These are phyloP conservation scores for Sphagnum magellanicum DNA, from an alignment of 228 moss, liverwort and hornwort species.

Conservation along the genomic window DNA sequence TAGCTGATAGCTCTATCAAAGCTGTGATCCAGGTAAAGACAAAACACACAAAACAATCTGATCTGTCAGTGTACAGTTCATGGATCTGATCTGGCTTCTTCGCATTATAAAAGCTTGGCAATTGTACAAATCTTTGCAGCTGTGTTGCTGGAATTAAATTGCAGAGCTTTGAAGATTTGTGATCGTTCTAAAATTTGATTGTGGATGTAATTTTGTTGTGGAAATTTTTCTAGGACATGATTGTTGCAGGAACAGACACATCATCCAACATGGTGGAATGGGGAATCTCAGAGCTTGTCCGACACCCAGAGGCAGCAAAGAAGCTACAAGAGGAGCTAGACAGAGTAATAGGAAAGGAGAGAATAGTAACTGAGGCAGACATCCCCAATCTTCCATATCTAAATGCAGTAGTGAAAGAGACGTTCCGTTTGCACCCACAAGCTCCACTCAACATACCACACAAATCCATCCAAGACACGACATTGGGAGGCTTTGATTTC, in stretches of 20 bases:
- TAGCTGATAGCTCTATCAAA: too few relatives aligned
- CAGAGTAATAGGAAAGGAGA: not conserved
- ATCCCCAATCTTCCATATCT: not conserved
- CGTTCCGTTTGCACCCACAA: slow-evolving; percentile 1
- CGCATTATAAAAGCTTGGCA: too few relatives aligned
- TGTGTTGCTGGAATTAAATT: too few relatives aligned
- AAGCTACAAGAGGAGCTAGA: not conserved
- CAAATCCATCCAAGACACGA: not conserved
- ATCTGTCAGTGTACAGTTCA: too few relatives aligned
- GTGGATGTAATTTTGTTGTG: too few relatives aligned
- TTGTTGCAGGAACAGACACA: slow-evolving; percentile 1
- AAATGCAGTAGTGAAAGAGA: not conserved
- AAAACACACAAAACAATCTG: too few relatives aligned
- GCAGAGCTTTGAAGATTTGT: not conserved
- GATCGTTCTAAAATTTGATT: not conserved
- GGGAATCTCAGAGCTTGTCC: slow-evolving; percentile 1
- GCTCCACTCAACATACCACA: not conserved
- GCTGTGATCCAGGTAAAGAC: too few relatives aligned
- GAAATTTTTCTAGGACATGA: not conserved
- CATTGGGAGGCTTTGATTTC: not conserved
- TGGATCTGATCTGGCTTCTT: too few relatives aligned
- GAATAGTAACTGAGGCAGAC: not conserved
- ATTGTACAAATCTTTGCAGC: too few relatives aligned
- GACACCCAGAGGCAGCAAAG: not conserved
- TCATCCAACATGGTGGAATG: not conserved